Conservation (phyloP, 2,329 filamentous ascomycete genomes). For the Grosmannia huntii region DNA sequence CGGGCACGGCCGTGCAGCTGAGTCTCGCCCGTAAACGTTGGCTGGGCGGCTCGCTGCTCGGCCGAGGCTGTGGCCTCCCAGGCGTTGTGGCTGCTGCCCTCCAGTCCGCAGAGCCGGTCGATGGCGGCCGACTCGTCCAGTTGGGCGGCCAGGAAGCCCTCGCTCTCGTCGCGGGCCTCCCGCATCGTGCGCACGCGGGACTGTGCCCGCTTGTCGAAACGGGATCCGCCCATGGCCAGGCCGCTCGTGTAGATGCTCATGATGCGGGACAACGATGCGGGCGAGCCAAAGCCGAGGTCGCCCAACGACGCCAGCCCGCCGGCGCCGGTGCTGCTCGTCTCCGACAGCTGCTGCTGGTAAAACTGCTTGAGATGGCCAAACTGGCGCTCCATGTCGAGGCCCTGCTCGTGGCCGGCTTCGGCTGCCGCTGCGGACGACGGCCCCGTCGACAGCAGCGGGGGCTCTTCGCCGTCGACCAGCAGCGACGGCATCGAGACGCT, state of each 20-base stretch:
- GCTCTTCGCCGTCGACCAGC: conserved; percentile 15
- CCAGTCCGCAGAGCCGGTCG: conserved; percentile 34
- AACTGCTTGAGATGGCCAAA: conserved; percentile 67
- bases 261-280: conserved; percentile 71
- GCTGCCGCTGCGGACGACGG: background rate
- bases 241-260: conserved; percentile 70
- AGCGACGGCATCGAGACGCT: conserved; percentile 10
- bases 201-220: conserved; percentile 51
- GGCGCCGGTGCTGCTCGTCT: conserved; percentile 37
- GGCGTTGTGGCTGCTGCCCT: conserved; percentile 3
- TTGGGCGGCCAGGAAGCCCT: conserved; percentile 56
- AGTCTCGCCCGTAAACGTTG: conserved; percentile 24
- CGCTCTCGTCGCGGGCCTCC: conserved; percentile 56
- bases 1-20: conserved; percentile 35
- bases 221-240: conserved; percentile 24
- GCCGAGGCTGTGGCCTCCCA: conserved; percentile 49
- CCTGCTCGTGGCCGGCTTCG: conserved; percentile 19
- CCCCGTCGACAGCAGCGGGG: too few species aligned
- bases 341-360: conserved; percentile 66
- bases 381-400: conserved; percentile 52
- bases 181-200: conserved; percentile 63
- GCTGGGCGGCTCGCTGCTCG: conserved; percentile 35
- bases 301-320: conserved; percentile 31
- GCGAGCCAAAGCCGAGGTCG: conserved; percentile 56
- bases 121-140: conserved; percentile 51